Base-by-base conservation (phyloP, 2,329 filamentous ascomycete genomes). In the Aspergillus sp. region DNA sequence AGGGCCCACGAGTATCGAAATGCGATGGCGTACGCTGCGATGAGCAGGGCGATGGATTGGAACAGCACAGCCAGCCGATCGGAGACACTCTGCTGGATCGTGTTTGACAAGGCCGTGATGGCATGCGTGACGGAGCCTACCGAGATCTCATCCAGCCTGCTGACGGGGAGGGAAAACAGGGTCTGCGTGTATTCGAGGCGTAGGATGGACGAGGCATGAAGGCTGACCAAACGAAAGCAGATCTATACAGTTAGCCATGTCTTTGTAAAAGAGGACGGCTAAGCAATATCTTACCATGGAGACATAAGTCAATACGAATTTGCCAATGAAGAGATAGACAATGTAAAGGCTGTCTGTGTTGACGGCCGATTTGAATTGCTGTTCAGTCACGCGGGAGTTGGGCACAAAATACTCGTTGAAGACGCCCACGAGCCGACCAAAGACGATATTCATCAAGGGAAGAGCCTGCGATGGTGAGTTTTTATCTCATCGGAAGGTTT, bases 361-460 rank as follows among this genome's bases (percentile, higher is more conserved):
- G 37, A 82, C 69, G 27, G 71, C 58, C 2, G 62, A 52, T 40
- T 72, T 69, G 53, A 81, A 82, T 9, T 70, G 58, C 2, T 65
- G 65, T 12, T 73, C 66, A 2, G 68, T 71, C 32, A 70, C 57
- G 7, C 50, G 44, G 2, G 68, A 70, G 56, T 11, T 58, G 44
- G 5, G 71, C 0, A 64, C 61, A 44, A 75, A 76, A 57, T 81
- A 83, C 12, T 67, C 61, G 41, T 74, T 77, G 53, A 83, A 82
- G 8, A 71, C 65, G 10, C 75, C 74, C 39, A 81, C 70, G 33
- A 75, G 71, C 37, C 62, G 60, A 54, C 78, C 77, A 57, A 81
- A 78, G 7, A 81, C 67, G 33, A 82, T 63, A 34, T 79, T 77
- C 76, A 82, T 81, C 32, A 80, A 51, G 0, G 77, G 77, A 11